Base-by-base conservation (phyloP, 2,329 filamentous ascomycete species). In the Sporothrix humicola region DNA sequence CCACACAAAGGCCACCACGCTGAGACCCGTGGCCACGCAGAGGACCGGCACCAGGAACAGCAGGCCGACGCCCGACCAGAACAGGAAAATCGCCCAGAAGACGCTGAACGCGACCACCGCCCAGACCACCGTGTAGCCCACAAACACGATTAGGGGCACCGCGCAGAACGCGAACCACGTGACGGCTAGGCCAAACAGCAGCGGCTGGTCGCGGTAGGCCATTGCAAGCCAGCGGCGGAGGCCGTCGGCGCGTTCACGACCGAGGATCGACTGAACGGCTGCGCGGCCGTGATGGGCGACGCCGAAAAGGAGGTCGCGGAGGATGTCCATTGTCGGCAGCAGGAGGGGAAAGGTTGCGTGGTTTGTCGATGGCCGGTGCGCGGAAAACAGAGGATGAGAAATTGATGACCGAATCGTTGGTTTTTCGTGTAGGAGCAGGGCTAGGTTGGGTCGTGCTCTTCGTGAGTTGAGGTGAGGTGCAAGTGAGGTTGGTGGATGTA, bases 11-110 rank as follows among this genome's bases (percentile, higher is more conserved):
- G 42, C 48, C 3, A 50, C 50, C 15, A 74, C 66, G 13, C 72
- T 72, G 20, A 76, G 63, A 0, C 37, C 70, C 3, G 73, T 75
- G 3, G 76, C 74, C 6, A 76, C 44, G 20, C 66, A 72, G 17
- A 77, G 42, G 5, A 75, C 73, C 12, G 76, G 76, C 69, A 76
- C 72, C 37, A 77, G 52, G 15, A 75, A 73, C 9, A 76, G 59
- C 50, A 76, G 70, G 26, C 73, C 75, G 23, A 77, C 6, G 5
- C 76, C 75, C 1, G 70, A 23, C 76, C 76, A 77, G 59, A 77
- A 77, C 15, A 77, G 63, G 46, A 76, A 70, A 9, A 74, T 71
- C 17, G 72, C 72, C 73, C 69, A 73, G 56, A 76, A 75, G n/a
- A 75, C 54, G 74, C 42, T 72, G 58, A 75, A 70, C 9, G 73